Evolutionary conservation across 2,329 filamentous ascomycete genomes (phyloP).

Genomic region (Diplodia mutila): DNA sequence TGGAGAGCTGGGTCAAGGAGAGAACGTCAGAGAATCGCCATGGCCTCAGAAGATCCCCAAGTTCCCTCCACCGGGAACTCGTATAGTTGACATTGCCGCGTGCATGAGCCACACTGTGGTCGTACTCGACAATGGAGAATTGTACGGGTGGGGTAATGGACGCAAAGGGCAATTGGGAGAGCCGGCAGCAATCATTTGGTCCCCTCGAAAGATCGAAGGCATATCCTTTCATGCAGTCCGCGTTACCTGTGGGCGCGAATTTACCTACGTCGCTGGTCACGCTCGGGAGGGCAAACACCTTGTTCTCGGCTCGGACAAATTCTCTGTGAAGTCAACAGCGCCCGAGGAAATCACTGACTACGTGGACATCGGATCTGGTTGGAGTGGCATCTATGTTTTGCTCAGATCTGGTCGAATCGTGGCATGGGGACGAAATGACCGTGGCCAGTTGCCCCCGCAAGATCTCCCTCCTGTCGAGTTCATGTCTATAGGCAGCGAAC

Average conservation of each 20-base stretch:
- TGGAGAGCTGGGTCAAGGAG: slow-evolving; percentile 72
- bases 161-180: slow-evolving; percentile 82
- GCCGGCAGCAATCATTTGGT: slow-evolving; percentile 45
- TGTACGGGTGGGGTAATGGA: slow-evolving; percentile 87
- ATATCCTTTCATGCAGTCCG: slow-evolving; percentile 65
- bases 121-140: slow-evolving; percentile 73
- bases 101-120: slow-evolving; percentile 78
- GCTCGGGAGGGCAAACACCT: slow-evolving; percentile 61
- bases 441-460: slow-evolving; percentile 74
- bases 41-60: slow-evolving; percentile 59
- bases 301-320: slow-evolving; percentile 77
- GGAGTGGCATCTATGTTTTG: slow-evolving; percentile 79
- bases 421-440: slow-evolving; percentile 84
- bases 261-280: slow-evolving; percentile 71
- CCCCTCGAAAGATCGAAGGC: slow-evolving; percentile 43
- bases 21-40: slow-evolving; percentile 31
- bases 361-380: slow-evolving; percentile 74
- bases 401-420: slow-evolving; percentile 62
- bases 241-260: slow-evolving; percentile 81
- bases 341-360: slow-evolving; percentile 61
- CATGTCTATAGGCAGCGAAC: slow-evolving; percentile 88
- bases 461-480: slow-evolving; percentile 61
- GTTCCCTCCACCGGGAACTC: slow-evolving; percentile 65
- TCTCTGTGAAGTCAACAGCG: slow-evolving; percentile 62
- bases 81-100: slow-evolving; percentile 66